These are phyloP conservation scores for Wickerhamiella galacta DNA, from an alignment of 805 yeast species.

Conservation along the genomic window DNA sequence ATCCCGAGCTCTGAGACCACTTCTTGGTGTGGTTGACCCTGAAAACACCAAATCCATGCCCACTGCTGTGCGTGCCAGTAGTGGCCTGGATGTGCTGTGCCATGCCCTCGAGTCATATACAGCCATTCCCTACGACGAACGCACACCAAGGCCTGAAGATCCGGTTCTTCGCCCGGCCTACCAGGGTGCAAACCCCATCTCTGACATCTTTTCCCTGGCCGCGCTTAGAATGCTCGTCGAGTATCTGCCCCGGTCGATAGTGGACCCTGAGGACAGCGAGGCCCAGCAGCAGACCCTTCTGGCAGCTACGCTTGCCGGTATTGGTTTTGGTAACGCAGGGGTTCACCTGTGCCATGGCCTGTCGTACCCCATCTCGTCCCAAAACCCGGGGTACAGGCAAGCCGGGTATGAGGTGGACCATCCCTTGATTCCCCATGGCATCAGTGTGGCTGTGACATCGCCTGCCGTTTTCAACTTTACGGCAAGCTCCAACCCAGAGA, in stretches of 20 bases:
- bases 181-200: slow-evolving; percentile 31
- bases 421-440: slow-evolving; percentile 30
- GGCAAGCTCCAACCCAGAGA: slow-evolving; percentile 25
- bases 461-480: slow-evolving; percentile 28
- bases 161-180: slow-evolving; percentile 26
- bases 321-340: slow-evolving; percentile 32
- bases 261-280: slow-evolving; percentile 26
- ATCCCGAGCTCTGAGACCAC: slow-evolving; percentile 27
- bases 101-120: slow-evolving; percentile 31
- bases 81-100: slow-evolving; percentile 30
- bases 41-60: slow-evolving; percentile 27
- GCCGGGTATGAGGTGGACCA: slow-evolving; percentile 25
- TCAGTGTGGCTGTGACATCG: slow-evolving; percentile 29
- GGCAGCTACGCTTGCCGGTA: slow-evolving; percentile 31
- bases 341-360: slow-evolving; percentile 29
- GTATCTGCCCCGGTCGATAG: slow-evolving; percentile 26
- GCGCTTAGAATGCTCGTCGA: slow-evolving; percentile 26
- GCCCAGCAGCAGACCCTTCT: slow-evolving; percentile 29
- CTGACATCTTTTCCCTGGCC: slow-evolving; percentile 28
- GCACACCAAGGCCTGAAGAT: slow-evolving; percentile 24
- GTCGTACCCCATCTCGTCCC: slow-evolving; percentile 25
- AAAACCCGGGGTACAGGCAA: slow-evolving; percentile 24
- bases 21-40: slow-evolving; percentile 30
- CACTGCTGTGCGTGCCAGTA: slow-evolving; percentile 26
- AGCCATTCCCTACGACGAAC: slow-evolving; percentile 27